Evolutionary conservation across 176 grass and related monocot species (phyloP).

Genomic region (Bromus sterilis): DNA sequence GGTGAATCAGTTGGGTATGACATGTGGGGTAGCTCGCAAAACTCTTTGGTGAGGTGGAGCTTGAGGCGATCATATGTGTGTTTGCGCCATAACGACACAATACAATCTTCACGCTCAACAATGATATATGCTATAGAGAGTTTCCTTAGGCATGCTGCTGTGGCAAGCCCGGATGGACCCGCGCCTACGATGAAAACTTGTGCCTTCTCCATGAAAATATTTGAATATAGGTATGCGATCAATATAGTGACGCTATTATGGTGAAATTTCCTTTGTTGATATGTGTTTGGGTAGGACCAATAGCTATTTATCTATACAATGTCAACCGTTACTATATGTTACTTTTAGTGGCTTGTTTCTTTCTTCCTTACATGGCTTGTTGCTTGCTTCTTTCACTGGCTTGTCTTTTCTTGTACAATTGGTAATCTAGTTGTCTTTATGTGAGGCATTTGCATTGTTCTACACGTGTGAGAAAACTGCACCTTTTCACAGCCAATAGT

Average conservation of each 20-base stretch:
- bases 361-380: neutral
- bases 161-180: conserved; percentile 51
- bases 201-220: conserved; percentile 10
- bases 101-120: conserved; percentile 49
- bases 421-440: neutral
- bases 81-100: conserved; percentile 42
- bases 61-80: conserved; percentile 53
- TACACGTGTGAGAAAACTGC: neutral
- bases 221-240: neutral
- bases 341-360: neutral
- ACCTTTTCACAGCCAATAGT: neutral
- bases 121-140: conserved; percentile 30
- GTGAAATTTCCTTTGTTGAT: neutral
- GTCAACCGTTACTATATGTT: neutral
- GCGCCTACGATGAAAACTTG: conserved; percentile 50
- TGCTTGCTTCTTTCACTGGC: neutral
- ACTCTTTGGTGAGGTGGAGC: conserved; percentile 59
- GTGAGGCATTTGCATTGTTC: neutral
- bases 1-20: conserved; percentile 11
- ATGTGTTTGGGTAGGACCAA: neutral
- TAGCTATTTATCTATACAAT: neutral
- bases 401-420: neutral
- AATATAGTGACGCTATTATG: neutral
- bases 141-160: conserved; percentile 29
- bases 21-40: conserved; percentile 56